Evolutionary conservation across 495 filamentous ascomycete genomes (phyloP).

Genomic region (Penicillium silybi): DNA sequence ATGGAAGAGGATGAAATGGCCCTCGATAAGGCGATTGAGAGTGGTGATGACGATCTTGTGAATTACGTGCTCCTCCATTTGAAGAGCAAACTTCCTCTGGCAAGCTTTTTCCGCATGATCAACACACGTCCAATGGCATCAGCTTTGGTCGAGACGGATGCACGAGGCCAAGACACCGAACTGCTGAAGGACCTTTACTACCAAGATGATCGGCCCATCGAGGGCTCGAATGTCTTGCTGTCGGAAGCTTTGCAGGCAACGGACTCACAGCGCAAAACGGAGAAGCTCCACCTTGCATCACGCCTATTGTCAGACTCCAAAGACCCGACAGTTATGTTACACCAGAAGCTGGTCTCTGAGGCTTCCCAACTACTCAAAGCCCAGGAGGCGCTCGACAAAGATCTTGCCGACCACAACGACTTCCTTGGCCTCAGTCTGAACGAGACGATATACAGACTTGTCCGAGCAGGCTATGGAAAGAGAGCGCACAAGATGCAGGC

Average conservation of each 20-base stretch:
- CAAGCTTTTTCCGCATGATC: slow-evolving; percentile 89
- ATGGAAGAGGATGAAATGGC: slow-evolving; percentile 97
- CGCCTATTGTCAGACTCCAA: slow-evolving; percentile 81
- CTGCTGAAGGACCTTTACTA: slow-evolving; percentile 95
- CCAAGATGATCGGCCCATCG: slow-evolving; percentile 88
- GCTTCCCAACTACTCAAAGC: slow-evolving; percentile 71
- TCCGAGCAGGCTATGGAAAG: slow-evolving; percentile 69
- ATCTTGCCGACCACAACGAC: slow-evolving; percentile 58
- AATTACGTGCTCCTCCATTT: slow-evolving; percentile 85
- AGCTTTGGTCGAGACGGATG: slow-evolving; percentile 82
- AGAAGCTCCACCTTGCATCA: slow-evolving; percentile 81
- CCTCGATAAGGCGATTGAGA: slow-evolving; percentile 94
- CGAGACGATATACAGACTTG: slow-evolving; percentile 82
- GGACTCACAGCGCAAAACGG: slow-evolving; percentile 57
- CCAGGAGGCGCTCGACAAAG: slow-evolving; percentile 81
- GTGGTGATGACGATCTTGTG: slow-evolving; percentile 88
- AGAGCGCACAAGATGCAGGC: slow-evolving; percentile 79
- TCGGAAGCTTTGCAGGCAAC: slow-evolving; percentile 70
- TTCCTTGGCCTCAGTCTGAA: slow-evolving; percentile 84
- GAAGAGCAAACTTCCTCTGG: slow-evolving; percentile 84
- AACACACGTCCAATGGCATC: slow-evolving; percentile 82
- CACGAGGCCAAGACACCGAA: slow-evolving; percentile 69
- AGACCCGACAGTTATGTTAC: slow-evolving; percentile 61
- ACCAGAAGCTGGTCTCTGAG: slow-evolving; percentile 74
- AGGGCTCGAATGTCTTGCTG: slow-evolving; percentile 83